Conservation (phyloP, 2,329 filamentous ascomycete genomes). For the Fusarium brevicatenulatum region DNA sequence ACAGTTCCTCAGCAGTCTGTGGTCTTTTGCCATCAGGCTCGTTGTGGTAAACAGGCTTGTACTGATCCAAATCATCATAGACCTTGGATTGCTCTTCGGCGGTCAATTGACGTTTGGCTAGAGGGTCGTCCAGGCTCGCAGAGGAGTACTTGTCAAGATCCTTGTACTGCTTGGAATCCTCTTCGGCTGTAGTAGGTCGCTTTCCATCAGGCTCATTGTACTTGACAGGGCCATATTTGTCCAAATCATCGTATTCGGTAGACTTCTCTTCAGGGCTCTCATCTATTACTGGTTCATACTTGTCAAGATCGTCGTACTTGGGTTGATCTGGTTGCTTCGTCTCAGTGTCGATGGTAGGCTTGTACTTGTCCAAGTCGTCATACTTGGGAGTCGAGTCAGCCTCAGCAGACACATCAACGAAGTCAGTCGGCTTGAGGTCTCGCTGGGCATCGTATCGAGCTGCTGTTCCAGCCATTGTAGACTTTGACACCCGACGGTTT, state of each 20-base stretch:
- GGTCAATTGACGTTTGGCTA: slow-evolving; percentile 40
- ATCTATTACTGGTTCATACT: slow-evolving; percentile 51
- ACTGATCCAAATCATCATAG: slow-evolving; percentile 55
- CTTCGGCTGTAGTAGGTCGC: slow-evolving; percentile 36
- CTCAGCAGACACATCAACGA: slow-evolving; percentile 30
- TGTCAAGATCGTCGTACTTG: slow-evolving; percentile 48
- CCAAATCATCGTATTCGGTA: slow-evolving; percentile 50
- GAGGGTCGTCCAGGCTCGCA: slow-evolving; percentile 44
- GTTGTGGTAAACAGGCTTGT: slow-evolving; percentile 48
- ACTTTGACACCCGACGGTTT: slow-evolving; percentile 59
- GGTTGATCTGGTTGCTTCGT: slow-evolving; percentile 27
- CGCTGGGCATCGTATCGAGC: slow-evolving; percentile 48
- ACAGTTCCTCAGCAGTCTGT: slow-evolving; percentile 47
- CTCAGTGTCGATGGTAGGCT: slow-evolving; percentile 45
- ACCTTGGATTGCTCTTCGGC: slow-evolving; percentile 50
- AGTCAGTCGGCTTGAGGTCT: slow-evolving; percentile 49
- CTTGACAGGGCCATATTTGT: slow-evolving; percentile 51
- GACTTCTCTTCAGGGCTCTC: slow-evolving; percentile 42
- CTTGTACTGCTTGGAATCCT: slow-evolving; percentile 50
- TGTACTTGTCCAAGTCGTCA: slow-evolving; percentile 52
- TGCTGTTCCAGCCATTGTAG: slow-evolving; percentile 30
- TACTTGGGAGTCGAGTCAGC: slow-evolving; percentile 44
- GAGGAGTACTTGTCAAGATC: slow-evolving; percentile 51
- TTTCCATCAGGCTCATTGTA: slow-evolving; percentile 45
- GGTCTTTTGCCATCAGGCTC: slow-evolving; percentile 48